phyloP scores from a whole-genome alignment of 345 rosid genomes.

The Crucihimalaya himalaica region DNA sequence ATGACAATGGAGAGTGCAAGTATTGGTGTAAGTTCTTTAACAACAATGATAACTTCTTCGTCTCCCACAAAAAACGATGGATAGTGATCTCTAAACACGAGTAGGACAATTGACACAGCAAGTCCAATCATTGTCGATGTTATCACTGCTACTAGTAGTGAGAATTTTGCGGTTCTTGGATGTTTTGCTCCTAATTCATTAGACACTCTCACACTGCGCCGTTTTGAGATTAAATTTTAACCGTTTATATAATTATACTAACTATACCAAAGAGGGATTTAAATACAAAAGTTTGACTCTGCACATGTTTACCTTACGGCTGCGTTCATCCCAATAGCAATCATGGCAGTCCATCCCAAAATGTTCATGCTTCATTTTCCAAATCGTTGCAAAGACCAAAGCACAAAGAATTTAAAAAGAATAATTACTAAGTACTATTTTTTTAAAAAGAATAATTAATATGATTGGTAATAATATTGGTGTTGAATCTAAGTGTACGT shows the following conservation, averaged over 20 bases:
- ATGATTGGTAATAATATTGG: neutral
- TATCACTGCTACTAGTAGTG: conserved; percentile 66
- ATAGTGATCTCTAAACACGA: conserved; percentile 48
- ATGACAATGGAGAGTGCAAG: conserved; percentile 67
- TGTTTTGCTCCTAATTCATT: conserved; percentile 86
- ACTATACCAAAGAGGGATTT: neutral
- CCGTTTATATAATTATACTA: neutral
- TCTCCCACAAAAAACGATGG: conserved; percentile 69
- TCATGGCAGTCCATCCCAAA: conserved; percentile 90
- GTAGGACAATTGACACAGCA: conserved; percentile 46
- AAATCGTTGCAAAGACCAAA: neutral
- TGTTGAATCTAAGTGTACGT: neutral
- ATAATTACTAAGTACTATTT: too few species aligned
- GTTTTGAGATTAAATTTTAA: conserved; percentile 12
- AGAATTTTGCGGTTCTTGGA: conserved; percentile 65
- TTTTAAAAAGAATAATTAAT: too few species aligned
- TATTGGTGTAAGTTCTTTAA: conserved; percentile 67
- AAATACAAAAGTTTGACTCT: neutral
- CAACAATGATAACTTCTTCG: conserved; percentile 50
- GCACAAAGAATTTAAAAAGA: neutral
- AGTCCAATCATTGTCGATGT: conserved; percentile 58
- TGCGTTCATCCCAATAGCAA: conserved; percentile 75
- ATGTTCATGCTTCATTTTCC: conserved; percentile 55
- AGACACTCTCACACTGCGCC: conserved; percentile 74
- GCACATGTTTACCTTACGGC: conserved; percentile 61